Evolutionary conservation across 768 basidiomycete species (phyloP), one percentile per base, ranked within the genome.

Genomic region (Hemileccinum impolitum): DNA sequence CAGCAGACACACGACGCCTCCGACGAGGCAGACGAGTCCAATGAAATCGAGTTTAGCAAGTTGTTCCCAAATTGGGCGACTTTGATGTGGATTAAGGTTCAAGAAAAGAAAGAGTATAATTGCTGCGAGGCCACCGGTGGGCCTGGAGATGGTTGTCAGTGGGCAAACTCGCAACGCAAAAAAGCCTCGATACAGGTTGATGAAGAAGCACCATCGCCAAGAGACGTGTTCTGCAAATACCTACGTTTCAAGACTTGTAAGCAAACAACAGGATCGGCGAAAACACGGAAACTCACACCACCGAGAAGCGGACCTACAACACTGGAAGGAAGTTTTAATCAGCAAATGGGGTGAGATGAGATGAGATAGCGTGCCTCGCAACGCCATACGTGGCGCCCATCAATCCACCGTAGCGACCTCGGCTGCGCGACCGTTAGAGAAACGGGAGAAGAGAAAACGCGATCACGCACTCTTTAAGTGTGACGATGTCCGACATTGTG

Each of bases 191-290:
- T 61, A 84, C 85, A 89, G 57, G 57, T 87, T 88, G 56, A 89
- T 82, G 62, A 80, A 87, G 67, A 89, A 89, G 61, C 85, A 87
- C 90, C 90, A 91, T 70, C 90, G 69, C 90, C 90, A 92, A 1
- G 81, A 74, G 17, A 82, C 82, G 59, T 87, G 83, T 59, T 90
- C 81, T 0, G 87, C 80, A 49, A 91, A 80, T 12, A 69, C 82
- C 85, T 84, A 11, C 3, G 11, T 53, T 40, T 15, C 13, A 13
- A 21, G 32, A 35, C 23, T 23, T 19, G 9, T 49, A 47, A 47
- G 53, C 34, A 53, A 52, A 45, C 39, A 34, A 7, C 3, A 25
- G 37, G 32, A 42, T 8, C 2, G 21, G 17, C 19, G 11, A 39
- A 35, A 8, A 12, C 17, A 69, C 8, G 28, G 31, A 25, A 23